phyloP scores from a whole-genome alignment of 2,329 filamentous ascomycete genomes.

The Botryosphaeria agaves region DNA sequence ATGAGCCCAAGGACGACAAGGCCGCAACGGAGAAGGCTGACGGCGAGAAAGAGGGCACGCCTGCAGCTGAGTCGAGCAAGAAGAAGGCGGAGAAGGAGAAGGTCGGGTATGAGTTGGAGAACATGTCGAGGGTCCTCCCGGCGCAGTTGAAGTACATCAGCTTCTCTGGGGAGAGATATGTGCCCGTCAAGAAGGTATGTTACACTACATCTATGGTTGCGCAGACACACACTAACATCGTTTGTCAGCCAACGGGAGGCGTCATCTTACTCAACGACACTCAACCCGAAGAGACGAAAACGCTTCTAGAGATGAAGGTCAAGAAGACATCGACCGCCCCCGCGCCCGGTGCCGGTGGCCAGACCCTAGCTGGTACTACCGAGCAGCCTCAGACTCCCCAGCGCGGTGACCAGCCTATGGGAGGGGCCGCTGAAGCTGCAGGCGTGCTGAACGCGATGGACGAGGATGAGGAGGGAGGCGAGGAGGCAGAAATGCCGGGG shows the following conservation, averaged over 20 bases:
- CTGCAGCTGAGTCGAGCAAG: slow-evolving; percentile 43
- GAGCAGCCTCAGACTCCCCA: slow-evolving; percentile 12
- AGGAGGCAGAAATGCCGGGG: slow-evolving; percentile 51
- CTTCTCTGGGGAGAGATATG: slow-evolving; percentile 79
- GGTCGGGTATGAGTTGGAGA: slow-evolving; percentile 86
- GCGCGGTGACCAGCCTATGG: slow-evolving; percentile 7
- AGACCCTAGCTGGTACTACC: slow-evolving; percentile 7
- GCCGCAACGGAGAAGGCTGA: slow-evolving; percentile 7
- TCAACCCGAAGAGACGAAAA: slow-evolving; percentile 58
- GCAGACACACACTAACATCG: slow-evolving; percentile 27
- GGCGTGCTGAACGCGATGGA: slow-evolving; percentile 76
- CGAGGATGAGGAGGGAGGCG: slow-evolving; percentile 59
- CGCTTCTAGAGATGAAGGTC: slow-evolving; percentile 77
- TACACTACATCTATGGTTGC: not conserved
- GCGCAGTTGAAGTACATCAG: slow-evolving; percentile 90
- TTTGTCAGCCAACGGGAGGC: slow-evolving; percentile 75
- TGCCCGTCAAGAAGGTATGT: slow-evolving; percentile 76
- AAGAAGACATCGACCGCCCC: slow-evolving; percentile 47
- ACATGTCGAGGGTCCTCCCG: slow-evolving; percentile 90
- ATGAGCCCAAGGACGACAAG: slow-evolving; percentile 26
- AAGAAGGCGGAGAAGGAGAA: slow-evolving; percentile 95
- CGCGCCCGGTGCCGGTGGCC: slow-evolving; percentile 22
- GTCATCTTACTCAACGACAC: slow-evolving; percentile 83
- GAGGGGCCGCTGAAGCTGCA: slow-evolving; percentile 31
- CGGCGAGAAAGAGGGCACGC: slow-evolving; percentile 17